Percentiles rank a stretch among this genome's conserved stretches.
phyloP scores from a whole-genome alignment of 164 flowering plant genomes.

The Vitis rotundifolia region DNA sequence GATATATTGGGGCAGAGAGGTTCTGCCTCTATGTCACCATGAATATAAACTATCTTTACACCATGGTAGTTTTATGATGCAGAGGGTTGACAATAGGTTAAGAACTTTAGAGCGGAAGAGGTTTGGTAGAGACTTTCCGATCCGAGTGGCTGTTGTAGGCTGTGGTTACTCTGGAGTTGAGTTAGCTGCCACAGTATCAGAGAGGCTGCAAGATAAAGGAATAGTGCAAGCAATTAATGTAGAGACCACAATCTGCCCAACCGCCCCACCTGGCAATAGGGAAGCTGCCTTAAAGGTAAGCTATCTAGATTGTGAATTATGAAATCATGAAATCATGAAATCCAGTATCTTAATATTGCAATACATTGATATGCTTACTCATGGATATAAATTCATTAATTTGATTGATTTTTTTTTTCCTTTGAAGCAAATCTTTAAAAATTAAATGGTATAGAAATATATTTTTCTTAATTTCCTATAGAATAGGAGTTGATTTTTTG shows the following conservation, averaged over 20 bases:
- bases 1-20: background rate
- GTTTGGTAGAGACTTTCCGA: slow-evolving; percentile 56
- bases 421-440: too few species aligned
- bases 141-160: slow-evolving; percentile 82
- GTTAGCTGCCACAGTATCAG: slow-evolving; percentile 91
- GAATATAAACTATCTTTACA: background rate
- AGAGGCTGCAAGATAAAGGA: slow-evolving; percentile 77
- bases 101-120: slow-evolving; percentile 61
- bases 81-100: slow-evolving; percentile 70
- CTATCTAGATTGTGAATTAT: background rate
- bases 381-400: too few species aligned
- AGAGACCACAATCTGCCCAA: slow-evolving; percentile 64
- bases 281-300: slow-evolving; percentile 87
- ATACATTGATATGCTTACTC: too few species aligned
- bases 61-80: slow-evolving; percentile 20
- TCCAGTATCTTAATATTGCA: too few species aligned
- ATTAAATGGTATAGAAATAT: too few species aligned
- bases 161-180: slow-evolving; percentile 97
- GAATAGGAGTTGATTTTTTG: too few species aligned
- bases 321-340: too few species aligned
- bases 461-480: too few species aligned
- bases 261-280: slow-evolving; percentile 88
- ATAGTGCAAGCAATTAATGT: slow-evolving; percentile 78
- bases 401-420: too few species aligned
- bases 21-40: background rate